These are phyloP conservation scores for Phytopythium boreale DNA, from an alignment of 352 stramenopile species.

Conservation along the genomic window DNA sequence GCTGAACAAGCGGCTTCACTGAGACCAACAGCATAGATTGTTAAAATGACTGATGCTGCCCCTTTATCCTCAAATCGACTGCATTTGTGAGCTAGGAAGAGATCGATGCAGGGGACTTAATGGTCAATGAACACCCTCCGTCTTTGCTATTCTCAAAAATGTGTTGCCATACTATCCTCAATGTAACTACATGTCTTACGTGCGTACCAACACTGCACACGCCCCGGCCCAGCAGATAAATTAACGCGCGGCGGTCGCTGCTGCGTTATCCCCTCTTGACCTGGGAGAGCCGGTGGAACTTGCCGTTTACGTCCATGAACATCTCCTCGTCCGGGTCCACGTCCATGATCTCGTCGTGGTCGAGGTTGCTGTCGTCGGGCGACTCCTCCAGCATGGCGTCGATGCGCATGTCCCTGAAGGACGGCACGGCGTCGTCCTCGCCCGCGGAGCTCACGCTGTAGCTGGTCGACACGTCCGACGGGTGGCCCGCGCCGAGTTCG, in stretches of 20 bases:
- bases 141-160: no score
- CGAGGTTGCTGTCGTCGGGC: constrained; percentile 26
- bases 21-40: constrained; percentile 83
- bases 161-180: neutral
- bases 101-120: no score
- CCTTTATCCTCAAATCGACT: constrained; percentile 10
- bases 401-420: constrained; percentile 41
- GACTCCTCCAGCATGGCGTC: constrained; percentile 51
- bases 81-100: neutral
- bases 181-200: no score
- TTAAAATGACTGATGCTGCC: constrained; percentile 62
- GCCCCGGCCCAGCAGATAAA: neutral
- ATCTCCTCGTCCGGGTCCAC: constrained; percentile 10
- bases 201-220: no score
- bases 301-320: constrained; percentile 15
- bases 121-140: neutral
- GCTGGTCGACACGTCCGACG: constrained; percentile 36
- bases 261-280: constrained; percentile 12
- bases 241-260: constrained; percentile 1
- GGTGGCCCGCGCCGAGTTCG: constrained; percentile 27
- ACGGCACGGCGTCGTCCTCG: constrained; percentile 32
- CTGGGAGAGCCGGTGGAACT: constrained; percentile 10
- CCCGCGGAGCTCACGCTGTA: constrained; percentile 32
- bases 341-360: constrained; percentile 27
- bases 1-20: constrained; percentile 85